Evolutionary conservation across 225 moss, liverwort and hornwort genomes (phyloP), one percentile per base, ranked within the genome.

Genomic region (Marchantia paleacea): DNA sequence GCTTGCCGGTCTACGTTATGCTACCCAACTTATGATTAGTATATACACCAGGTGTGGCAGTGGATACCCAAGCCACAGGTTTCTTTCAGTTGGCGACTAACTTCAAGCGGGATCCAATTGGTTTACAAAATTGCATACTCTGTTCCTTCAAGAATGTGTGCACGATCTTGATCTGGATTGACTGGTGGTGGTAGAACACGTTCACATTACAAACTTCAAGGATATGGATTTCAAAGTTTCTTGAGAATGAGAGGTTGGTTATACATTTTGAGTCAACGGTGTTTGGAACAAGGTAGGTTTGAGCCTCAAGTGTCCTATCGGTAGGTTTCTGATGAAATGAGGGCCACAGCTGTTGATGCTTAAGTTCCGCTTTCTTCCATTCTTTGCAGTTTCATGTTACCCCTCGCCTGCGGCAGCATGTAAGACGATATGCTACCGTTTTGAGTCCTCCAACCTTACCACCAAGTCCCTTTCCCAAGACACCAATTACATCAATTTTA

Each of bases 361-460:
- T 76, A 15, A 55, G 29, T 66, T 78, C 24, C 52, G 61, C 48
- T 77, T 11, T 48, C 48, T 55, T 75, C 73, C 15, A 54, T 50
- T 26, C 50, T 72, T 73, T 81, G 81, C 91, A 97, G 95, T 92
- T 94, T 75, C 97, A 97, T 83, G 84, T 97, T 60, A 97, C 95
- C 25, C 84, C 89, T 72, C 88, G 94, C 61, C 81, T 95, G 51
- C 92, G 89, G 64, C 92, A 91, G 72, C 97, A 97, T 84, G 72
- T 89, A 55, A 93, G 89, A 79, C 92, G 92, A 69, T 91, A 91
- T 82, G 79, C 62, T 19, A 88, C 83, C 25, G 39, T 53, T 22
- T 26, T 64, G 10, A 72, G 7, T 55, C 51, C 54, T 57, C 24
- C 22, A 31, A 72, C 3, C 19, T 61, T 18, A 75, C 10, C 19